Conservation (phyloP, 352 stramenopile species). For the Pythium guiyangense region DNA sequence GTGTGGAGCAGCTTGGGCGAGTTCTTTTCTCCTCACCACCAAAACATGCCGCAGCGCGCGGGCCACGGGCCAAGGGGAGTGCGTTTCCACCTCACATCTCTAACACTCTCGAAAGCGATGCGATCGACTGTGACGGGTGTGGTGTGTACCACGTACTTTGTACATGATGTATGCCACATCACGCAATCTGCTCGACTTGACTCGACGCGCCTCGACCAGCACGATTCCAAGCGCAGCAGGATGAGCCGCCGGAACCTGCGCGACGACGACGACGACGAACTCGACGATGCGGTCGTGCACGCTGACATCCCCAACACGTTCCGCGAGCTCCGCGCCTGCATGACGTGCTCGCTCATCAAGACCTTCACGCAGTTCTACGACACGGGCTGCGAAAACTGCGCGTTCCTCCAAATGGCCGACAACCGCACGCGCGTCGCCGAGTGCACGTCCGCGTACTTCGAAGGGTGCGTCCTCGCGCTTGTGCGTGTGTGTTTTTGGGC, state of each 20-base stretch:
- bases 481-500: neutral
- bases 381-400: constrained; percentile 86
- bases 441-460: constrained; percentile 87
- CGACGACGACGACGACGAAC: constrained; percentile 79
- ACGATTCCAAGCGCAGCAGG: neutral
- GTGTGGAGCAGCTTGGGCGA: neutral
- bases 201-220: neutral
- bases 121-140: neutral
- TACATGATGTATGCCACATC: neutral
- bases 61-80: neutral
- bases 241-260: constrained; percentile 45
- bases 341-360: constrained; percentile 88
- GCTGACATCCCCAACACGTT: constrained; percentile 88
- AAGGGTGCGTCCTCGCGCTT: constrained; percentile 45
- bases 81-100: neutral
- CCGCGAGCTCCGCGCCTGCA: constrained; percentile 82
- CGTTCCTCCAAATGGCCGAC: constrained; percentile 87
- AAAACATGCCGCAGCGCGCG: constrained; percentile 15
- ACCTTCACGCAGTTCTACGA: constrained; percentile 91
- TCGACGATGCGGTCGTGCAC: constrained; percentile 75
- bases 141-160: neutral
- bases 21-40: constrained; percentile 29
- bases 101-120: too few species aligned
- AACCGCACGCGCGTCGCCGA: constrained; percentile 85
- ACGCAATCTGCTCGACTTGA: neutral